Percentiles rank a stretch among this genome's conserved stretches.
phyloP scores from a whole-genome alignment of 345 rosid genomes.

The Acer saccharum region DNA sequence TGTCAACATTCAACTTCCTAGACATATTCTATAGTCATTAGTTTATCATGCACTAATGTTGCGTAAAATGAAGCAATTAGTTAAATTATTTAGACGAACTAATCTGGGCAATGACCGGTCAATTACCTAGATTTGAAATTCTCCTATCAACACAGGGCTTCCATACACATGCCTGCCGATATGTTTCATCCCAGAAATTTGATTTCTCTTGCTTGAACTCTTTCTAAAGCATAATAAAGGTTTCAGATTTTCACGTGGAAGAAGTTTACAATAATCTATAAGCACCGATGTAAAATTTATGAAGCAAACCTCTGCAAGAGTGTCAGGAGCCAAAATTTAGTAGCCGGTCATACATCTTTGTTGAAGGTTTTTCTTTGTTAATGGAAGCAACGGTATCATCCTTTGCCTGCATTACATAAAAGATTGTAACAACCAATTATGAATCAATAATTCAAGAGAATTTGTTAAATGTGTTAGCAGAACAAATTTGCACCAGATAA shows the following conservation, averaged over 20 bases:
- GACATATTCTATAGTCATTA: neutral
- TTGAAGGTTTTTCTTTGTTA: too few relatives aligned
- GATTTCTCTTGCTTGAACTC: conserved; percentile 49
- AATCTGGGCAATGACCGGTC: too few relatives aligned
- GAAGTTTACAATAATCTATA: neutral
- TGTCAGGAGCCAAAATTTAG: neutral
- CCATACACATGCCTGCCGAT: conserved; percentile 59
- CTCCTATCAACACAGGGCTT: conserved; percentile 74
- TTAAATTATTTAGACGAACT: neutral
- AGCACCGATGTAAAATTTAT: neutral
- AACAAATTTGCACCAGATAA: neutral
- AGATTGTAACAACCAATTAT: neutral
- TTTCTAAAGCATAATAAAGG: conserved; percentile 42
- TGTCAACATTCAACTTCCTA: neutral
- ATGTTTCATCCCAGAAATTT: conserved; percentile 56
- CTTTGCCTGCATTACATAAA: conserved; percentile 22
- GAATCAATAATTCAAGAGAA: neutral
- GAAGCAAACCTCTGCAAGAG: conserved; percentile 68
- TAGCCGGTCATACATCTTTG: too few relatives aligned
- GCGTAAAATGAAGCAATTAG: neutral
- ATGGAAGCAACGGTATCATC: conserved; percentile 45
- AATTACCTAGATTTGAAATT: conserved; percentile 10
- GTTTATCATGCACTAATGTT: neutral
- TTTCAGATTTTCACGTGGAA: conserved; percentile 14
- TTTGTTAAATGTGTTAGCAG: neutral